These are phyloP conservation scores for Nicotiana undulata DNA, from an alignment of 257 asterid genomes.

Conservation along the genomic window DNA sequence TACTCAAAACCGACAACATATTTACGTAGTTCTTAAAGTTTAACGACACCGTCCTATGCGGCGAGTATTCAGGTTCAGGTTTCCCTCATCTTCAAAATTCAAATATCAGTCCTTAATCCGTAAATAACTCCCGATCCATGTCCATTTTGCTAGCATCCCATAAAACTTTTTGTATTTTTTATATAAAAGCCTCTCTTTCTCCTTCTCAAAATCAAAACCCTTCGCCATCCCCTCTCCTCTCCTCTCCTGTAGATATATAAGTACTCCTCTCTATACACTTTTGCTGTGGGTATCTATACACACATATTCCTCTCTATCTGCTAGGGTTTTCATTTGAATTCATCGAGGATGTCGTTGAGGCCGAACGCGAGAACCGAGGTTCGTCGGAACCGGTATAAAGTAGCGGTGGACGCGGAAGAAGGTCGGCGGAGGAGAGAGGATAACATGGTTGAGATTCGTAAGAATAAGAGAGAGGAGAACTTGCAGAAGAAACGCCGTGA, in stretches of 20 bases:
- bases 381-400: conserved; percentile 88
- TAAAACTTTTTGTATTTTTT: neutral
- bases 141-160: conserved; percentile 13
- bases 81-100: conserved; percentile 29
- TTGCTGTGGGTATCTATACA: neutral
- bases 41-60: neutral
- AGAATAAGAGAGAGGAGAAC: conserved; percentile 78
- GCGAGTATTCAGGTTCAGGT: neutral
- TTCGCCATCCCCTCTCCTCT: conserved; percentile 9
- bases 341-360: conserved; percentile 61
- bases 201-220: conserved; percentile 15
- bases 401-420: conserved; percentile 89
- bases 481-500: conserved; percentile 93
- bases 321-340: neutral
- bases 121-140: conserved; percentile 42
- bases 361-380: conserved; percentile 62
- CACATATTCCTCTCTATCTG: neutral
- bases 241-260: neutral
- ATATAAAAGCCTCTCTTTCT: neutral
- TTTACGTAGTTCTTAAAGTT: too few relatives aligned
- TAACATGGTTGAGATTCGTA: conserved; percentile 91
- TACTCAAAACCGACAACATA: too few relatives aligned
- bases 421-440: conserved; percentile 93
- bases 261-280: neutral
- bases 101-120: conserved; percentile 33